Evolutionary conservation across 1,284 basidiomycete species (phyloP).

Genomic region (Salmacisia buchloeana): DNA sequence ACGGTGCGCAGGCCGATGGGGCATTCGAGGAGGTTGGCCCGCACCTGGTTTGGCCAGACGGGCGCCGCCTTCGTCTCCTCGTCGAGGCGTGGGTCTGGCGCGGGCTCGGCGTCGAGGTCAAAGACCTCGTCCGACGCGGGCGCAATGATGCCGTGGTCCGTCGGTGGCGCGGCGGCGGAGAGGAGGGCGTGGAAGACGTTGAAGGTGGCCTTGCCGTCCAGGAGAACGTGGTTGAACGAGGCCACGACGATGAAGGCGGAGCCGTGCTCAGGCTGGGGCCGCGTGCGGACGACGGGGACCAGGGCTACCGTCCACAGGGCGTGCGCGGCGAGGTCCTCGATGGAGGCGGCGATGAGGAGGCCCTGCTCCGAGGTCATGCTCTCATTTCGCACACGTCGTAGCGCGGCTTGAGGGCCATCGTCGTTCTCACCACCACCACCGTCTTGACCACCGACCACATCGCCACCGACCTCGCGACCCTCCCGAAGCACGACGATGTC

Average conservation of each 20-base stretch:
- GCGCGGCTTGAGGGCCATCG: too few species aligned
- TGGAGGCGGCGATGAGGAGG: neutral
- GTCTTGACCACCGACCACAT: neutral
- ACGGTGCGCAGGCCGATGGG: neutral
- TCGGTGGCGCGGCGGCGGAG: neutral
- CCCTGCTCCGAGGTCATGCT: neutral
- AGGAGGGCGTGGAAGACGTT: neutral
- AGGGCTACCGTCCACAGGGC: neutral
- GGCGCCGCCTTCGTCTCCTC: neutral
- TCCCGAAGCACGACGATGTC: neutral
- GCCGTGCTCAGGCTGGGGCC: neutral
- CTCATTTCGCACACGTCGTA: neutral
- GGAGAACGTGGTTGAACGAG: neutral
- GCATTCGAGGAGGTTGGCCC: neutral
- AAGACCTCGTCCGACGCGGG: neutral
- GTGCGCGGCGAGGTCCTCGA: neutral
- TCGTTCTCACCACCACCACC: neutral
- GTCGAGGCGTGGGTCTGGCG: neutral
- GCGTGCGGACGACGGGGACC: neutral
- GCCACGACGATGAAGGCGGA: neutral
- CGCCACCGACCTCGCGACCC: neutral
- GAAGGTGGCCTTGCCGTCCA: neutral
- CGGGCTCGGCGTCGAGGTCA: neutral
- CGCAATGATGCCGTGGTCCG: neutral
- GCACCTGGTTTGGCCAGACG: neutral